Conservation (phyloP, 1,139 yeast genomes). For the Scheffersomyces quercinus region DNA sequence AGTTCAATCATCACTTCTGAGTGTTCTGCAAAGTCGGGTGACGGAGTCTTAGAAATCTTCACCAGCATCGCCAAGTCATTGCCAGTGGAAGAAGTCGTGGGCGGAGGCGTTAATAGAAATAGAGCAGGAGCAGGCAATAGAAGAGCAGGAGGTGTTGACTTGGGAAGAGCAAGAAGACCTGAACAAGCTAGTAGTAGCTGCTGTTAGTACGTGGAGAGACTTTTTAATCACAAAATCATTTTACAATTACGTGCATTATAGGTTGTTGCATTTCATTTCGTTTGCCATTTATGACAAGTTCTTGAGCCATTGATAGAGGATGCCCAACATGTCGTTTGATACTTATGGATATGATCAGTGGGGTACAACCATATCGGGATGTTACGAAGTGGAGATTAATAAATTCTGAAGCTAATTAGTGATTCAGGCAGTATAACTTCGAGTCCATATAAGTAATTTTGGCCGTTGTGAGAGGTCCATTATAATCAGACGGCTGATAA, state of each 20-base stretch:
- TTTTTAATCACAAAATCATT: not conserved
- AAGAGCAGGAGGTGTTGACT: constrained; percentile 38
- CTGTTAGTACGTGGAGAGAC: constrained; percentile 22
- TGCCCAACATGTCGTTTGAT: too few relatives aligned
- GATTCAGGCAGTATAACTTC: too few relatives aligned
- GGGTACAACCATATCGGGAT: too few relatives aligned
- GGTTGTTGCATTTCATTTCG: too few relatives aligned
- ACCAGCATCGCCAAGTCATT: constrained; percentile 43
- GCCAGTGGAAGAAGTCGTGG: constrained; percentile 43
- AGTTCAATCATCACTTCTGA: constrained; percentile 33
- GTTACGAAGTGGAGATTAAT: too few relatives aligned
- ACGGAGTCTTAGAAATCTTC: constrained; percentile 47
- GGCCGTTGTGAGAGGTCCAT: too few relatives aligned
- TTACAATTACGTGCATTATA: not conserved
- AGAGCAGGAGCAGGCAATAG: constrained; percentile 25
- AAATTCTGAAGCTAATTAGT: too few relatives aligned
- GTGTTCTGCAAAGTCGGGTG: constrained; percentile 51
- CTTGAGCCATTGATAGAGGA: too few relatives aligned
- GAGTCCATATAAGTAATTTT: too few relatives aligned
- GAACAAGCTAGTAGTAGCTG: constrained; percentile 27
- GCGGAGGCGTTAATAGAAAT: constrained; percentile 24
- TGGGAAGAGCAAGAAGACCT: constrained; percentile 31
- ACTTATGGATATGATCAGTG: too few relatives aligned
- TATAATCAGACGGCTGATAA: too few relatives aligned
- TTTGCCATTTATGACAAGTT: too few relatives aligned